Percentiles rank a stretch among this genome's conserved stretches.
phyloP scores from a whole-genome alignment of 2,329 filamentous ascomycete genomes.

The Neonectria hederae region DNA sequence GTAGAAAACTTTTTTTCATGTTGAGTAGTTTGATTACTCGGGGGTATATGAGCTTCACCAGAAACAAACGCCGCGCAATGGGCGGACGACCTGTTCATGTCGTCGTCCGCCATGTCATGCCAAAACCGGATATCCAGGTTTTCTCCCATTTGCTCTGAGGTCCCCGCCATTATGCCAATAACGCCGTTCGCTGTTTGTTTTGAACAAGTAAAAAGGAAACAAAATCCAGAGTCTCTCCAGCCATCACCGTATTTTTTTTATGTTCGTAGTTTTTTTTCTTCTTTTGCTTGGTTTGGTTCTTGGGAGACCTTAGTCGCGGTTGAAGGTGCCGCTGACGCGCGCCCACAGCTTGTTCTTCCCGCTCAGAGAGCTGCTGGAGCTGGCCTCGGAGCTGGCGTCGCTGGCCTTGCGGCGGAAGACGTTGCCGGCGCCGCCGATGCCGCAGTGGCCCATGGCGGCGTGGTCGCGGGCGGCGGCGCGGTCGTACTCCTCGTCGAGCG shows the following conservation, averaged over 20 bases:
- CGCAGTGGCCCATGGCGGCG: constrained; percentile 66
- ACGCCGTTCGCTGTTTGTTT: constrained; percentile 39
- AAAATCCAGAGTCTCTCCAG: not conserved
- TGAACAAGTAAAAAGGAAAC: not conserved
- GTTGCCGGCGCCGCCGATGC: constrained; percentile 72
- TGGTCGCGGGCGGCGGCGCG: constrained; percentile 54
- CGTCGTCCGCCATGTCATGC: constrained; percentile 26
- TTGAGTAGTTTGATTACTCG: constrained; percentile 29
- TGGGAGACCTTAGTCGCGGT: constrained; percentile 39
- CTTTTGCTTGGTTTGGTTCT: not conserved
- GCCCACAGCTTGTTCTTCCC: constrained; percentile 48
- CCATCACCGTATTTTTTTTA: constrained; percentile 10
- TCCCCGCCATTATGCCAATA: constrained; percentile 37
- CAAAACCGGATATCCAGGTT: constrained; percentile 33
- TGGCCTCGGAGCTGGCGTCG: constrained; percentile 47
- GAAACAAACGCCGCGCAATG: constrained; percentile 52
- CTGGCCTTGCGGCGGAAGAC: constrained; percentile 65
- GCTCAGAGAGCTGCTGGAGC: constrained; percentile 51
- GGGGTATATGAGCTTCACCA: constrained; percentile 58
- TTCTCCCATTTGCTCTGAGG: constrained; percentile 47
- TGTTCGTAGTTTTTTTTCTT: not conserved
- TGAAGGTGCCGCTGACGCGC: constrained; percentile 46
- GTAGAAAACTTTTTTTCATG: constrained; percentile 20
- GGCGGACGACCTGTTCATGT: constrained; percentile 30
- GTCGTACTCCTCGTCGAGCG: constrained; percentile 58